Evolutionary conservation across 768 basidiomycete species (phyloP), one percentile per base, ranked within the genome.

Genomic region (Leccinum imitatum): DNA sequence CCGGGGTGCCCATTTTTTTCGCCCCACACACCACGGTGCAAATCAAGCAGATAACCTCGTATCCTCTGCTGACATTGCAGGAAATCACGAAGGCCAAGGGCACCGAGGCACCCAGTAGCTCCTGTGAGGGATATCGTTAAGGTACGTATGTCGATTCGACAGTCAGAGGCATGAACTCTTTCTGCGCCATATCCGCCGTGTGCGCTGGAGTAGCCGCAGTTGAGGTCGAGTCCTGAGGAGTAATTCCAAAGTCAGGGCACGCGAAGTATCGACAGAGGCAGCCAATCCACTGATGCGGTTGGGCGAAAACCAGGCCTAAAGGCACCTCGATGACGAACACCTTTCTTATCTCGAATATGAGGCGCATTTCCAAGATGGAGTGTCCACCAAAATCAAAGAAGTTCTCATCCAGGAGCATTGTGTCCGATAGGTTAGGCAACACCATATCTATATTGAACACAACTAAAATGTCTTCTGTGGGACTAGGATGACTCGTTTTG

Each of bases 361-460:
- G 86, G 25, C 95, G 89, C 2, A 96, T 99, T 0, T 96, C 97
- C 50, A 99, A 85, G 68, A 99, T 98, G 15, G 97, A 98, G 76
- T 99, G 97, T 7, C 97, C 97, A 50, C 97, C 97, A 47, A 98
- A 82, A 72, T 99, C 96, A 76, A 98, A 98, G 84, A 99, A 99
- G 73, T 85, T 93, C 69, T 98, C 96, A 71, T 98, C 90, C 9
- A 90, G 72, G 3, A 93, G 90, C 52, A 99, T 85, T 1, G 87
- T 83, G 6, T 83, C 78, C 0, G 92, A 87, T 6, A 91, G 80
- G 56, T 85, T 87, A n/a, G 93, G 91, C 14, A 99, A 82, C 48
- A 98, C 83, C 53, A 31, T 31, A 31, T 72, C 79, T 1, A 99
- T 67, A 99, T 87, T 19, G 79, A 80, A 64, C 87, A 87, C 71